Evolutionary conservation across 805 yeast species (phyloP), one percentile per base, ranked within the genome.

Genomic region (Teunomyces aglyptinius): DNA sequence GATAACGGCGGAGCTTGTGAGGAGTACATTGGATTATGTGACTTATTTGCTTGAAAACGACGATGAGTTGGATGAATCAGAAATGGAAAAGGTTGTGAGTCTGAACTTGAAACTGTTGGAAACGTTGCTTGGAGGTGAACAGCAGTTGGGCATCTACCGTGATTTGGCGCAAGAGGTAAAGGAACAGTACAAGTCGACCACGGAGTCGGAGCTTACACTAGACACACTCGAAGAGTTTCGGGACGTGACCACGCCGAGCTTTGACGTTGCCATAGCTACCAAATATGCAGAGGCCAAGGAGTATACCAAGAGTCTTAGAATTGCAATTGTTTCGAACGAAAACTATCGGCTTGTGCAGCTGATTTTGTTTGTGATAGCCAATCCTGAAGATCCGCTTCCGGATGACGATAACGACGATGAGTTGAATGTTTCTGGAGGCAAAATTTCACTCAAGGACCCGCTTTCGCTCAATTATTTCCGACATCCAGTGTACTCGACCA

Each of bases 371-470:
- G 75, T 86, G 5, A 57, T 82, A 13, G 62, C 72, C 2, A 72
- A 82, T 50, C 94, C 94, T 0, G 77, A 77, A 26, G 79, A 78
- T 24, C 83, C 87, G 5, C 55, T 86, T 15, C 88, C 89, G 0
- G 76, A 70, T 12, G 65, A 59, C 1, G 61, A 56, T 0, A 82
- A 73, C 11, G 83, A 78, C 32, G 88, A 83, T 18, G 92, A 84
- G 18, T 39, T 86, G 27, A 78, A 75, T 35, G 76, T 86, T 5
- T 81, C 79, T 7, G 95, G 94, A 46, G 94, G 94, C 32, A 77
- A 67, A 31, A 68, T 87, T n/a, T 81, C 83, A 40, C 59, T 87
- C 47, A 75, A 70, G 20, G 89, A 91, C 59, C 92, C 92, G 0
- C 70, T 86, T 11, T 79, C 90, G 0, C 58, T 77, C 48, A 68